Evolutionary conservation across 1,284 basidiomycete genomes (phyloP).

Genomic region (Mycosarcoma mackinlayi): DNA sequence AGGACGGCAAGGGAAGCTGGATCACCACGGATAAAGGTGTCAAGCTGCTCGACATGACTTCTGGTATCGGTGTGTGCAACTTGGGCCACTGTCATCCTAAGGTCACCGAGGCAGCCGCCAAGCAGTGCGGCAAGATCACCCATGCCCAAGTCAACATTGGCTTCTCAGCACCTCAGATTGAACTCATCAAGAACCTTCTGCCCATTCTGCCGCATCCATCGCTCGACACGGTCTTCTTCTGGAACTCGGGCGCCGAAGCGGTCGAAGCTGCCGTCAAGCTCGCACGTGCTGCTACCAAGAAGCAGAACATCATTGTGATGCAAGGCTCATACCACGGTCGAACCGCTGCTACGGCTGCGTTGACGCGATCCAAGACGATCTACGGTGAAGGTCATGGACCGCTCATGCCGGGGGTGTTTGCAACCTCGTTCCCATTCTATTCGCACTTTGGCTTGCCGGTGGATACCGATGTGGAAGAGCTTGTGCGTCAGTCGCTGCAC

Average conservation of each 20-base stretch:
- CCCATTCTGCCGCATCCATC: conserved; percentile 81
- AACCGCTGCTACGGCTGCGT: conserved; percentile 79
- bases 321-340: conserved; percentile 72
- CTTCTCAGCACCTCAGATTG: conserved; percentile 55
- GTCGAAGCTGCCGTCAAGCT: conserved; percentile 78
- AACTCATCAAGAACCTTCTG: conserved; percentile 55
- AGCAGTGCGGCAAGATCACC: conserved; percentile 63
- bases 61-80: conserved; percentile 66
- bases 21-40: conserved; percentile 58
- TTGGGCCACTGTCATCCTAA: conserved; percentile 66
- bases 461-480: conserved; percentile 75
- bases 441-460: conserved; percentile 80
- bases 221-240: conserved; percentile 81
- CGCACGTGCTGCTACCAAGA: conserved; percentile 79
- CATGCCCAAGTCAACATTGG: conserved; percentile 67
- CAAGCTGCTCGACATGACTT: conserved; percentile 64
- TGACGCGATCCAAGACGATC: conserved; percentile 89
- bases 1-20: conserved; percentile 56
- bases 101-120: conserved; percentile 61
- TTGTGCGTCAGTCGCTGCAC: conserved; percentile 79
- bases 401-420: conserved; percentile 86
- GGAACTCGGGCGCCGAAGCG: conserved; percentile 93
- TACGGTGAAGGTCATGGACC: conserved; percentile 84
- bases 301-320: conserved; percentile 89
- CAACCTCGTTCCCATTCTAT: conserved; percentile 90